These are phyloP conservation scores for Kingdonia uniflora DNA, from an alignment of 164 flowering plant species.

Conservation along the genomic window DNA sequence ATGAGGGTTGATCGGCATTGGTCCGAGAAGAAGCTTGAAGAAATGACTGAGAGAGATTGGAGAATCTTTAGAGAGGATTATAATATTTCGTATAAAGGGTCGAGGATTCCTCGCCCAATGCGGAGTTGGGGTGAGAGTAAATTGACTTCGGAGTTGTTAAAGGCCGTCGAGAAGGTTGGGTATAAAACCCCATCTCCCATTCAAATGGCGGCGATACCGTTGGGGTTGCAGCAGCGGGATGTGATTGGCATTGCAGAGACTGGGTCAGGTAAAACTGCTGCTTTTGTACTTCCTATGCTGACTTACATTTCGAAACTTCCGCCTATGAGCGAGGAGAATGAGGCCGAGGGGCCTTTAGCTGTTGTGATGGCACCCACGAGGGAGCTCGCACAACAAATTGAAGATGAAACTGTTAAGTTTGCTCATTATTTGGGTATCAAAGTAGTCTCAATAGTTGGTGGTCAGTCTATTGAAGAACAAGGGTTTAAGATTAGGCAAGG, in stretches of 20 bases:
- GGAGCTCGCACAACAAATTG: slow-evolving; percentile 90
- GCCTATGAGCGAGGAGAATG: slow-evolving; percentile 70
- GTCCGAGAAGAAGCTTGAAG: slow-evolving; percentile 75
- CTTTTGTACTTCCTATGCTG: slow-evolving; percentile 90
- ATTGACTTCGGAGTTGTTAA: slow-evolving; percentile 48
- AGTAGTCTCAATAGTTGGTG: slow-evolving; percentile 85
- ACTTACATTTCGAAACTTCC: slow-evolving; percentile 68
- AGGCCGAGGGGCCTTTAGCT: slow-evolving; percentile 89
- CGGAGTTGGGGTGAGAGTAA: slow-evolving; percentile 75
- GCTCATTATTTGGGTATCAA: slow-evolving; percentile 72
- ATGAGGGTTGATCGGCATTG: too few species aligned
- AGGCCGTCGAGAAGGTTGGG: slow-evolving; percentile 69
- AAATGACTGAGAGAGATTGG: slow-evolving; percentile 94
- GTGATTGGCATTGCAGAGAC: too few species aligned
- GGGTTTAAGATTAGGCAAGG: slow-evolving; percentile 77
- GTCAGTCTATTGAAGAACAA: slow-evolving; percentile 87
- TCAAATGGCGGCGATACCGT: slow-evolving; percentile 91
- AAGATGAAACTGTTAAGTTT: slow-evolving; percentile 81
- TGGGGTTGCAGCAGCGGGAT: slow-evolving; percentile 82
- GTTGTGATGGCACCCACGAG: slow-evolving; percentile 95
- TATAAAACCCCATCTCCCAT: slow-evolving; percentile 85
- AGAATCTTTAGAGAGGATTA: slow-evolving; percentile 83
- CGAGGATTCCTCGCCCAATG: slow-evolving; percentile 75
- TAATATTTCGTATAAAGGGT: slow-evolving; percentile 89
- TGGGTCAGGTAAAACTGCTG: too few species aligned